These are phyloP conservation scores for Candida berthetii DNA, from an alignment of 805 yeast genomes.

Conservation along the genomic window DNA sequence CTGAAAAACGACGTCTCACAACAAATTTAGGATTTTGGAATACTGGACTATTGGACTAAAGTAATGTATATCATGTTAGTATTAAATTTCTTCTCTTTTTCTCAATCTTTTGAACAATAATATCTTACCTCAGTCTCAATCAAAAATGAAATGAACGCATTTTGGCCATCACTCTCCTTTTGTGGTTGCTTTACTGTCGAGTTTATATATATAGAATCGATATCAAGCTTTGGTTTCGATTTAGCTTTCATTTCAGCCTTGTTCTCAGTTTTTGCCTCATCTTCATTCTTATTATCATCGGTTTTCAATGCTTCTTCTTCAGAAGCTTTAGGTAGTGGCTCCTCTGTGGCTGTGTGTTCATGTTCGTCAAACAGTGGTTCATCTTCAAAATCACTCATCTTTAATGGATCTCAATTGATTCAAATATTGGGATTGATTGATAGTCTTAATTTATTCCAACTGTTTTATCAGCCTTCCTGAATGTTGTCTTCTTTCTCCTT, in stretches of 20 bases:
- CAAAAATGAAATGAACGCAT: slow-evolving; percentile 70
- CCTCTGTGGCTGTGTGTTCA: too few relatives aligned
- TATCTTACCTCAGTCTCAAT: slow-evolving; percentile 47
- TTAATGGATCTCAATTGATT: too few relatives aligned
- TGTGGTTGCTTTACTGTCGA: slow-evolving; percentile 52
- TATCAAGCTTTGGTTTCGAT: slow-evolving; percentile 3
- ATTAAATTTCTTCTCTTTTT: too few relatives aligned
- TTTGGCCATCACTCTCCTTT: slow-evolving; percentile 68
- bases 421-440: neutral
- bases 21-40: slow-evolving; percentile 37
- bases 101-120: too few relatives aligned
- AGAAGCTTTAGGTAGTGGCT: too few relatives aligned
- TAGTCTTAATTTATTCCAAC: too few relatives aligned
- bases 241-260: neutral
- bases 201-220: slow-evolving; percentile 21
- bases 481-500: neutral
- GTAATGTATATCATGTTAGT: neutral
- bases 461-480: neutral
- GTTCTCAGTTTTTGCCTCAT: neutral
- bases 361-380: neutral
- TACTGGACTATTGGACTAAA: slow-evolving; percentile 49
- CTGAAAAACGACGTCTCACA: slow-evolving; percentile 80
- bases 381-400: neutral
- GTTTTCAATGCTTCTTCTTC: too few relatives aligned
- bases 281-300: neutral